Conservation (phyloP, 2,329 filamentous ascomycete genomes). For the Balansia obtecta region DNA sequence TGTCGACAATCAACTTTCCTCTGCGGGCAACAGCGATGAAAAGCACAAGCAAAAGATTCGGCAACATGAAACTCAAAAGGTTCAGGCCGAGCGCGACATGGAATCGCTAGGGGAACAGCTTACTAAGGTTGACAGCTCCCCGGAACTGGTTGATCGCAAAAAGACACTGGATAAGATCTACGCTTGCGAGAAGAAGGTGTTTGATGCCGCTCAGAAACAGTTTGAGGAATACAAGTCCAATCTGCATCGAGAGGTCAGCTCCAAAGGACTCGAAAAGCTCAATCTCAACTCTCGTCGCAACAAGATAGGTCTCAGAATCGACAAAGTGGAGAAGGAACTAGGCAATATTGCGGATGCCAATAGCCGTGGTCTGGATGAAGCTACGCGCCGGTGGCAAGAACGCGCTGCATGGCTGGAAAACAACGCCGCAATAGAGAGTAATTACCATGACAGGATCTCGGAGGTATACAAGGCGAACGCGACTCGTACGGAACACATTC, state of each 20-base stretch:
- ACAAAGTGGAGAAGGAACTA: constrained; percentile 61
- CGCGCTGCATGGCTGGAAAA: constrained; percentile 35
- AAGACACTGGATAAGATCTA: constrained; percentile 40
- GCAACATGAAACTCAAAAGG: constrained; percentile 63
- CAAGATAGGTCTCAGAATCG: constrained; percentile 58
- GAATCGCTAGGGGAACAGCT: constrained; percentile 42
- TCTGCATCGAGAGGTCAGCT: constrained; percentile 49
- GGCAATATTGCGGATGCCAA: constrained; percentile 60
- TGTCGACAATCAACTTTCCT: constrained; percentile 51
- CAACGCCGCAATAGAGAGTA: constrained; percentile 30
- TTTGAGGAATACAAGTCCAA: constrained; percentile 47
- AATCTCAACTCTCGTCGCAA: constrained; percentile 56
- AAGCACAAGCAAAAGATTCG: constrained; percentile 62
- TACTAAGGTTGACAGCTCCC: constrained; percentile 51
- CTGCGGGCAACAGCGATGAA: constrained; percentile 62
- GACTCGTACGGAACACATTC: constrained; percentile 18
- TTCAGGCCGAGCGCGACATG: constrained; percentile 47
- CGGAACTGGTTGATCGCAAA: constrained; percentile 48
- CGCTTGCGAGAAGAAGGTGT: constrained; percentile 43
- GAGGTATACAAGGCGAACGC: constrained; percentile 23
- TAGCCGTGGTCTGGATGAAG: constrained; percentile 50
- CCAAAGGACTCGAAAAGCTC: constrained; percentile 50
- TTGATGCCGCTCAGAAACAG: constrained; percentile 42
- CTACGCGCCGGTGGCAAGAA: constrained; percentile 44
- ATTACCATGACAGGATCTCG: constrained; percentile 31